Conservation (phyloP, 225 moss, liverwort and hornwort genomes). For the Climacium dendroides region DNA sequence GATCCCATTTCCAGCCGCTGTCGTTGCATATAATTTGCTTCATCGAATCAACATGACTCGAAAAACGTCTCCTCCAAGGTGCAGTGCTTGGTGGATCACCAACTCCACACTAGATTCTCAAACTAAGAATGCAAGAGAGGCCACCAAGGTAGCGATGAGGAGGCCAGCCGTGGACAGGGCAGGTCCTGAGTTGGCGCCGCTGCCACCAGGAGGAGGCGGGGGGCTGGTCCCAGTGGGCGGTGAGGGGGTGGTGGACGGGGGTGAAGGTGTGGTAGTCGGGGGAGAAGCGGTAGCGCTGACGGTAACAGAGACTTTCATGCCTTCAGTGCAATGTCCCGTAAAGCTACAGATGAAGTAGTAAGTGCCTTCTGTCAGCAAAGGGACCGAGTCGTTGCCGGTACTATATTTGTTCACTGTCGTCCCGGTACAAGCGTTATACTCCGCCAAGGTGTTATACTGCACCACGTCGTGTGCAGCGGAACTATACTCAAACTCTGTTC, state of each 20-base stretch:
- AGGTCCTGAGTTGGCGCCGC: conserved; percentile 1
- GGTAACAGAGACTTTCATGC: conserved; percentile 14
- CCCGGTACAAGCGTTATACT: not conserved
- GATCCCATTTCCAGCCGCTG: not conserved
- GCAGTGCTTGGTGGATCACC: not conserved
- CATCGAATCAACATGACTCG: not conserved
- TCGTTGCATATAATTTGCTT: not conserved
- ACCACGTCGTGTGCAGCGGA: not conserved
- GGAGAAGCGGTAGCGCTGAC: not conserved
- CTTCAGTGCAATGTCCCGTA: not conserved
- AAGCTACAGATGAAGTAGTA: not conserved
- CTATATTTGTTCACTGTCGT: accelerated
- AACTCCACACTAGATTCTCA: not conserved
- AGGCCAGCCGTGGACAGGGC: conserved; percentile 4
- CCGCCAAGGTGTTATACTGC: not conserved
- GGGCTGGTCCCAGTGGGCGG: not conserved
- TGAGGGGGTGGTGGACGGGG: not conserved
- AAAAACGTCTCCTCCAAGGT: not conserved
- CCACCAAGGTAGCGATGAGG: conserved; percentile 3
- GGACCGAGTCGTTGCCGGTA: not conserved
- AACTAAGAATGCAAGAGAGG: not conserved
- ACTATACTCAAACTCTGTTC: not conserved
- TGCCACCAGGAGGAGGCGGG: not conserved
- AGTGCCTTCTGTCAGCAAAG: not conserved
- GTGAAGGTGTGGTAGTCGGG: not conserved